phyloP scores from a whole-genome alignment of 1,139 yeast genomes.

The Scheffersomyces cryptocercus region DNA sequence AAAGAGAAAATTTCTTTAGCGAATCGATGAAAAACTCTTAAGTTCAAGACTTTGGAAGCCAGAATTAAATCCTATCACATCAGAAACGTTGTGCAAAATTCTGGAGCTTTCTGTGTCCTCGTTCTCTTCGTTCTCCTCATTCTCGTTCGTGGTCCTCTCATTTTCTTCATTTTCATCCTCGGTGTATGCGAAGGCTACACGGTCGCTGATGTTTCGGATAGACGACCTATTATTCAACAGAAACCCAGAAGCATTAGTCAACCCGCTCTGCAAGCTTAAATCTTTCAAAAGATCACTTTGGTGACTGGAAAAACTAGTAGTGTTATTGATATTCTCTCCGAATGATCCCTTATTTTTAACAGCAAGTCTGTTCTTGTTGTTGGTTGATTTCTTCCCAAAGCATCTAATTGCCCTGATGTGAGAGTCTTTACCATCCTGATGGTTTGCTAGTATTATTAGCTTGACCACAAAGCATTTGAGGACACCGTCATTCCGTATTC shows the following conservation, averaged over 20 bases:
- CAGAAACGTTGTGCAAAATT: conserved; percentile 38
- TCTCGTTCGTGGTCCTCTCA: conserved; percentile 1
- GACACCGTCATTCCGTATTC: conserved; percentile 57
- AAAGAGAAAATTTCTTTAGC: conserved; percentile 17
- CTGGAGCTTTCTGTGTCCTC: conserved; percentile 23
- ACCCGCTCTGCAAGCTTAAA: conserved; percentile 25
- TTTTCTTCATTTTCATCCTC: conserved; percentile 10
- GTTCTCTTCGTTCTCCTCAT: conserved; percentile 1
- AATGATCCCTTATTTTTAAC: conserved; percentile 1
- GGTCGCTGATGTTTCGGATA: neutral
- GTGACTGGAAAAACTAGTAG: neutral
- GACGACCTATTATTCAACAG: conserved; percentile 26
- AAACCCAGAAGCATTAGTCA: conserved; percentile 24
- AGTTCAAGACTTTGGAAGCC: conserved; percentile 45
- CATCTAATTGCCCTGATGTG: conserved; percentile 78
- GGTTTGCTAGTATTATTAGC: conserved; percentile 73
- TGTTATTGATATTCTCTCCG: neutral
- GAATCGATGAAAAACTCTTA: conserved; percentile 41
- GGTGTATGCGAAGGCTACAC: conserved; percentile 1
- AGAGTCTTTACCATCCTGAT: conserved; percentile 95
- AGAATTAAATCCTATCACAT: conserved; percentile 43
- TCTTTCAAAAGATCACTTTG: conserved; percentile 27
- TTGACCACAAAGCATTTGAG: conserved; percentile 75
- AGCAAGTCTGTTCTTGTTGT: conserved; percentile 2
- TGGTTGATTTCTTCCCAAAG: conserved; percentile 35